phyloP scores from a whole-genome alignment of 257 asterid species.

The Cruciata laevipes region DNA sequence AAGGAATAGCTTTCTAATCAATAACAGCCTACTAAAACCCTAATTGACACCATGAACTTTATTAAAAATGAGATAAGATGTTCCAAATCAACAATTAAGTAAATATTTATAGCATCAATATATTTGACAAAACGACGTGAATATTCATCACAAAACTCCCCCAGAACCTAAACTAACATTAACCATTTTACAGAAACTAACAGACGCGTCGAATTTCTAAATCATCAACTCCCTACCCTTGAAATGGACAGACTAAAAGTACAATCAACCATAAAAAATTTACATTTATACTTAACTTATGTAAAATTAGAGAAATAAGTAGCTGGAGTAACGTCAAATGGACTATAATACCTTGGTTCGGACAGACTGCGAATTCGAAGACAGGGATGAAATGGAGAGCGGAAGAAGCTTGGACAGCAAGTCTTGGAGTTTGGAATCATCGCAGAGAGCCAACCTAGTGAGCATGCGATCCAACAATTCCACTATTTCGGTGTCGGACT shows the following conservation, averaged over 20 bases:
- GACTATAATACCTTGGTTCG: constrained; percentile 62
- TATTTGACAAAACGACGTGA: background rate
- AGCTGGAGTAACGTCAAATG: background rate
- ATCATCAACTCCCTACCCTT: background rate
- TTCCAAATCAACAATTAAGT: background rate
- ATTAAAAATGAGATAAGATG: background rate
- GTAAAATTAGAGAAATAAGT: background rate
- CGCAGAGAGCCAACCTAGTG: constrained; percentile 90
- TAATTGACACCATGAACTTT: background rate
- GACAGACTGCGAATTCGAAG: constrained; percentile 50
- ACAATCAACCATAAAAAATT: background rate
- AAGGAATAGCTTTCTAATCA: background rate
- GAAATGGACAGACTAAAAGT: background rate
- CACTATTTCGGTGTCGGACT: constrained; percentile 62
- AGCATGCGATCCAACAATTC: constrained; percentile 86
- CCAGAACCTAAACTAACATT: background rate
- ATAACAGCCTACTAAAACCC: background rate
- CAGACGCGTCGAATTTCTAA: background rate
- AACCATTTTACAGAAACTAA: background rate
- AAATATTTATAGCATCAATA: background rate
- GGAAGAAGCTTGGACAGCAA: constrained; percentile 91
- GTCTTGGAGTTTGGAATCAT: constrained; percentile 78
- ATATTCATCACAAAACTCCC: background rate
- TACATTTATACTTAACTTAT: background rate
- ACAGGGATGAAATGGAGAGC: constrained; percentile 73